These are phyloP conservation scores for Leccinum longicurvipes DNA, from an alignment of 768 basidiomycete genomes.

Conservation along the genomic window DNA sequence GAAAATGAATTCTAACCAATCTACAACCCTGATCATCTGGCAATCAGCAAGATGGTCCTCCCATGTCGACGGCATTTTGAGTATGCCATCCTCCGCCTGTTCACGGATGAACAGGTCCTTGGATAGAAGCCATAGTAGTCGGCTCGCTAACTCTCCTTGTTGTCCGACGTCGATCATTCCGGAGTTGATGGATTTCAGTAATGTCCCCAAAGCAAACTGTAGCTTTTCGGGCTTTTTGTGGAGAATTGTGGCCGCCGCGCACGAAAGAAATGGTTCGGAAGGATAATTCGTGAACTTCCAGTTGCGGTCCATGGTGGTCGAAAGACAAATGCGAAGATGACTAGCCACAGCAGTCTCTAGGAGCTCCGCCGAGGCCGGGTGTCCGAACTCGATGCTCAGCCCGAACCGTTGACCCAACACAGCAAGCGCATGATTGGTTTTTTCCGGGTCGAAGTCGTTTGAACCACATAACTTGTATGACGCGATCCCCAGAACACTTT, in stretches of 20 bases:
- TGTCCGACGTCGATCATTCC: constrained; percentile 8
- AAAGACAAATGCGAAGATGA: constrained; percentile 11
- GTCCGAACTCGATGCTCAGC: constrained; percentile 2
- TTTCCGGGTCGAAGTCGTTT: background rate
- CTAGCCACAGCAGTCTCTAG: constrained; percentile 9
- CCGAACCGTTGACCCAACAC: constrained; percentile 6
- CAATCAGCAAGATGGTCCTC: background rate
- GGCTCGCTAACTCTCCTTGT: constrained; percentile 3
- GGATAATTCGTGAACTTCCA: constrained; percentile 16
- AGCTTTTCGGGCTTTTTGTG: background rate
- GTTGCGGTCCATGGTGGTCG: constrained; percentile 2
- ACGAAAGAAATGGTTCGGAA: constrained; percentile 18
- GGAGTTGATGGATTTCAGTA: background rate
- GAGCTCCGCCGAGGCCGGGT: background rate
- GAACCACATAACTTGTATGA: background rate
- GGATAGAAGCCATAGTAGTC: constrained; percentile 2
- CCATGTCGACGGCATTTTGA: background rate
- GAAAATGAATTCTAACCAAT: background rate
- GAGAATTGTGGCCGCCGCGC: background rate
- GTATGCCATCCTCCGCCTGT: background rate
- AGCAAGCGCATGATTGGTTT: background rate
- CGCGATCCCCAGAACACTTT: background rate
- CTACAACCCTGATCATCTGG: background rate
- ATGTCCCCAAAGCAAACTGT: background rate
- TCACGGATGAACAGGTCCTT: background rate